phyloP scores from a whole-genome alignment of 1,284 basidiomycete species.

The Cutaneotrichosporon dermatis region DNA sequence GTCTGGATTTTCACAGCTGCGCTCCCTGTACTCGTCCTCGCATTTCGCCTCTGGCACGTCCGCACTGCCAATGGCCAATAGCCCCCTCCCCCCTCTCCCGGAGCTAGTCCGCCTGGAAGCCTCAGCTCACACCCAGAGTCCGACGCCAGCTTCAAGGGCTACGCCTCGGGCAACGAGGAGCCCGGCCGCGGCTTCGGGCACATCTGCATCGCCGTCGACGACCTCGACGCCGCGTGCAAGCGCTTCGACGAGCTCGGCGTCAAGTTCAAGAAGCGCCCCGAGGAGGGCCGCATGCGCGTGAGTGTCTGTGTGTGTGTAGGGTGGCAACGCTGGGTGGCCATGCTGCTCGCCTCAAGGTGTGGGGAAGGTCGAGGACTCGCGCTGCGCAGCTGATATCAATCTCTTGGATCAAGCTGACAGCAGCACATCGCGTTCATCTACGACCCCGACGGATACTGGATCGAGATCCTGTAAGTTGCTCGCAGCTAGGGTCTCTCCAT shows the following conservation, averaged over 20 bases:
- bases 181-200: conserved; percentile 78
- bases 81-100: background rate
- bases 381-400: no score
- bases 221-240: conserved; percentile 76
- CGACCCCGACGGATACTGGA: conserved; percentile 71
- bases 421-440: conserved; percentile 67
- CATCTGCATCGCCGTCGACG: conserved; percentile 71
- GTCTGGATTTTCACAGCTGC: background rate
- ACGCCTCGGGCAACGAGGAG: conserved; percentile 77
- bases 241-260: conserved; percentile 80
- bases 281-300: conserved; percentile 78
- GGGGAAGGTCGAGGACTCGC: background rate
- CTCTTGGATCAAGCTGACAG: background rate
- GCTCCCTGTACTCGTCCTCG: background rate
- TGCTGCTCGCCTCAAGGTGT: background rate
- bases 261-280: conserved; percentile 79
- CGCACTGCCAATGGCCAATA: no score
- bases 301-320: conserved; percentile 47
- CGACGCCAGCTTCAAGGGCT: conserved; percentile 71
- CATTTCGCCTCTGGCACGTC: no score
- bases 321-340: no score
- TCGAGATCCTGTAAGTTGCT: conserved; percentile 49
- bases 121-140: conserved; percentile 48
- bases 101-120: background rate
- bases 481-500: background rate